Base-by-base conservation (phyloP, 495 filamentous ascomycete species). In the Penicillium coffeae region DNA sequence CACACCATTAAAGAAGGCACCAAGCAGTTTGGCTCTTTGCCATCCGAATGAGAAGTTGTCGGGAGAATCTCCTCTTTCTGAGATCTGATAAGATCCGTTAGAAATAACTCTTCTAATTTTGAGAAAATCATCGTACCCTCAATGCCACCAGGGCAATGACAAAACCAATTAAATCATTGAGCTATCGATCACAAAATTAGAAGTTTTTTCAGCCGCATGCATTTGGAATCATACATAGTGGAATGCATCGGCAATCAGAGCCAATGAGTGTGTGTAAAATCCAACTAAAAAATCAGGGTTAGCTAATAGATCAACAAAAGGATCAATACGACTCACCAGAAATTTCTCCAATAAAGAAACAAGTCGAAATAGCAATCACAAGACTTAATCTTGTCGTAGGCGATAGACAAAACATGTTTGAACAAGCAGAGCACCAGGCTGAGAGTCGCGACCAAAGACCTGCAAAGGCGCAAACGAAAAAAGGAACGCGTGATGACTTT, bases 91-190 rank as follows among this genome's bases (percentile, higher is more conserved):
- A 10, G n/a, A n/a, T 33, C 21, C 15, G 3, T 35, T 33, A 45
- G 14, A 27, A 4, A 7, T 30, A 19, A 8, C 7, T 21, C 20
- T 40, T 15, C 13, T n/a, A 3, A 22, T 8, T 8, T 1, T 16
- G 21, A 35, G 6, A 30, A 10, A 10, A 30, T 30, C 5, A 30
- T 47, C 51, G 74, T 49, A 90, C 84, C 54, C 82, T 88, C 5
- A 93, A 82, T 5, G 91, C 91, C 76, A 89, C 89, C 16, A 93
- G 66, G 9, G 89, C 91, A 48, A 96, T 87, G 37, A 84, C 72
- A 15, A 96, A 79, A 4, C 90, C 92, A 33, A 95, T 81, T 37
- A 96, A 82, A 74, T 95, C 91, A 68, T 93, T 96, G 38, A 96
- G 71, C 88, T 90, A 18, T 48, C 36, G 22, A 32, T 8, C 25